Base-by-base conservation (phyloP, 495 filamentous ascomycete species). In the Penicillium diatomitis region DNA sequence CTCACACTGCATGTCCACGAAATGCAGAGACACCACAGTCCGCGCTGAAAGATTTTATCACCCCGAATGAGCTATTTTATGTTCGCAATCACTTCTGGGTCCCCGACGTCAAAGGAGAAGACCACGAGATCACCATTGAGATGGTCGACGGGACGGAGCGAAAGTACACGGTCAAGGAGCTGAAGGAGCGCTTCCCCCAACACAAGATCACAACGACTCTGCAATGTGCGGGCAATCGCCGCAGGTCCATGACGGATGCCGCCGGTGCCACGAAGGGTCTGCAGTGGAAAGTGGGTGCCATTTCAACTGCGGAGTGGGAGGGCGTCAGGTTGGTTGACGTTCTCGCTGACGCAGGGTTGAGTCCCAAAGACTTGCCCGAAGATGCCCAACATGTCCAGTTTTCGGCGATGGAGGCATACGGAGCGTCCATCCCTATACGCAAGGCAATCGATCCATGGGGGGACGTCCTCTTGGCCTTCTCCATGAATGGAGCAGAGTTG, bases 41-140 rank as follows among this genome's bases (percentile, higher is more conserved):
- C n/a, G 45, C 8, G 8, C 36, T 47, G 9, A 39, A n/a, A 11
- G 20, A 29, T 4, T 47, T 47, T 37, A 47, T 47, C 6, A 47
- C 45, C 5, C 8, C 8, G 29, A 47, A 29, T n/a, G 27, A 29
- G 28, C 10, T 47, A 3, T 47, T 47, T 8, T 47, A 47, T 39
- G 36, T 47, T 27, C 45, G 45, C 32, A 29, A 47, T 9, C 45
- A 47, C 28, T 47, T 47, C 10, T 47, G 45, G 45, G 45, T 47
- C 6, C 45, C 45, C 36, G 27, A 10, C 10, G 29, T 47, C 1
- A 37, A 47, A 20, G 45, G 31, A 20, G 31, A n/a, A 32, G 8
- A 29, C 32, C 31, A 40, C 28, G 11, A 47, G 45, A 6, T 47
- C 28, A 40, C 28, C 35, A 47, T 47, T 27, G 45, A 47, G 8